Percentiles rank a stretch among this genome's conserved stretches.
phyloP scores from a whole-genome alignment of 139 green algal species.

The Desmodesmus armatus region DNA sequence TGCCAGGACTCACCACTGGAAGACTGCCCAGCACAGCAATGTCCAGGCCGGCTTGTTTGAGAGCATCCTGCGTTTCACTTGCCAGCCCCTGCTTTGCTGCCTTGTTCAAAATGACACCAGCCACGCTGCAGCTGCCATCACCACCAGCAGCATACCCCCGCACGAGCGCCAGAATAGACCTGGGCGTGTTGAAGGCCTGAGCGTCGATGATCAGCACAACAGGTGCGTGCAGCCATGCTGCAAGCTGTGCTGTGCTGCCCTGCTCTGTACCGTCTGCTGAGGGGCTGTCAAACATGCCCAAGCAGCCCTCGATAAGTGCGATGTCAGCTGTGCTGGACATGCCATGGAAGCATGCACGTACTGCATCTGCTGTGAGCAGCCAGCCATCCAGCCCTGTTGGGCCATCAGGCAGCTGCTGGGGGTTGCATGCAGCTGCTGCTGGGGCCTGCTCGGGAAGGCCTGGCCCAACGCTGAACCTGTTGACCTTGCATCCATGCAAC shows the following conservation, averaged over 20 bases:
- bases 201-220: conserved; percentile 92
- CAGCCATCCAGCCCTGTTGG: conserved; percentile 32
- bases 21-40: conserved; percentile 77
- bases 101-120: conserved; percentile 86
- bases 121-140: conserved; percentile 73
- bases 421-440: neutral
- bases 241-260: conserved; percentile 86
- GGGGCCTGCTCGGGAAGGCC: conserved; percentile 77
- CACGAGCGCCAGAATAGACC: conserved; percentile 75
- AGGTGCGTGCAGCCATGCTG: conserved; percentile 81
- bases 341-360: conserved; percentile 58
- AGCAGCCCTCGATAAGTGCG: conserved; percentile 80
- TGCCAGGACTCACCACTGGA: conserved; percentile 51
- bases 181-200: conserved; percentile 56
- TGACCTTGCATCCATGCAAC: neutral
- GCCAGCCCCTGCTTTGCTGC: conserved; percentile 34
- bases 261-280: conserved; percentile 71
- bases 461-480: conserved; percentile 70
- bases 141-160: conserved; percentile 79
- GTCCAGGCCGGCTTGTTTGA: conserved; percentile 59
- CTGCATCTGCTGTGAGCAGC: conserved; percentile 50
- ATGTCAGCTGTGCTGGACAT: conserved; percentile 71
- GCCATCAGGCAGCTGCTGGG: neutral
- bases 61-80: conserved; percentile 70
- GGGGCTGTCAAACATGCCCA: conserved; percentile 82